A percentile compares a stretch with the other conserved stretches of the same genome.
phyloP scores from a whole-genome alignment of 768 basidiomycete genomes.

The Glaciozyma antarctica region DNA sequence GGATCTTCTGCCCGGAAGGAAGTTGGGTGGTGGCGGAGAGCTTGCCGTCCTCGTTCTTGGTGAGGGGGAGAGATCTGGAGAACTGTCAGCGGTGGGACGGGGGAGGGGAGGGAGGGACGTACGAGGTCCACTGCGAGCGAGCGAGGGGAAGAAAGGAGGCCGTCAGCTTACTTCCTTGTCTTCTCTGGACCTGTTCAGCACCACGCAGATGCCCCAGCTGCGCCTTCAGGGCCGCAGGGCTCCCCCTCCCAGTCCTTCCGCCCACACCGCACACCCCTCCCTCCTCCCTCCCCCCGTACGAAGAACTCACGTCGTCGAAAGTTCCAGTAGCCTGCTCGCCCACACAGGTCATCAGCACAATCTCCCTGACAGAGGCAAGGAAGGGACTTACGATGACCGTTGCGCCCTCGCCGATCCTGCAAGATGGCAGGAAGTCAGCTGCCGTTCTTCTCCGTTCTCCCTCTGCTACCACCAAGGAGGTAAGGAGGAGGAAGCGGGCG shows the following conservation, averaged over 20 bases:
- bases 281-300: neutral
- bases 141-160: neutral
- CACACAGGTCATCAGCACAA: neutral
- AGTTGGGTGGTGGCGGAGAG: conserved; percentile 36
- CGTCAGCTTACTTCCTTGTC: neutral
- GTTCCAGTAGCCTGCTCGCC: conserved; percentile 43
- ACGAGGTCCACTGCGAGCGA: conserved; percentile 14
- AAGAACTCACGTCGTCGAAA: conserved; percentile 58
- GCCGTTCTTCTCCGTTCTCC: neutral
- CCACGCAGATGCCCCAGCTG: neutral
- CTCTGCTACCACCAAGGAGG: too few relatives aligned
- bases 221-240: neutral
- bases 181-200: neutral
- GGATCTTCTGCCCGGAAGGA: conserved; percentile 55
- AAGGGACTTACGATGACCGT: neutral
- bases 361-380: neutral
- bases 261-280: neutral
- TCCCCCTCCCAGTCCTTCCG: neutral
- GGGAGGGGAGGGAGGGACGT: neutral
- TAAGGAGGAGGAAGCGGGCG: neutral
- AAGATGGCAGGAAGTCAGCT: neutral
- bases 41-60: conserved; percentile 4
- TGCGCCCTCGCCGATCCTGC: conserved; percentile 1
- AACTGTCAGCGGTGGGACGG: neutral
- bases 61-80: conserved; percentile 5